Base-by-base conservation (phyloP, 2,329 filamentous ascomycete genomes). In the Cordyceps farinosa region DNA sequence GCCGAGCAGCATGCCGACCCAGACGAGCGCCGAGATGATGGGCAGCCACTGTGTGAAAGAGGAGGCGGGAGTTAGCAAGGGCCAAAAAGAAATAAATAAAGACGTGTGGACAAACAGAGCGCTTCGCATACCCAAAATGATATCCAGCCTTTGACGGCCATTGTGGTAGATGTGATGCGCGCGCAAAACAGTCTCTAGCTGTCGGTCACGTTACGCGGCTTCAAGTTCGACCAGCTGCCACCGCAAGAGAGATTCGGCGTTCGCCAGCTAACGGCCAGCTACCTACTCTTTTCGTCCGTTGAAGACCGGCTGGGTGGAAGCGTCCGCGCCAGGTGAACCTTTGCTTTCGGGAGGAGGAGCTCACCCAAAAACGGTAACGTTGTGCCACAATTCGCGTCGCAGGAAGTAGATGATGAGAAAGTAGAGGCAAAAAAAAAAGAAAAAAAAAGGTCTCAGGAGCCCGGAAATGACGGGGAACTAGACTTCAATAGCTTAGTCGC, bases 1-100 rank as follows among this genome's bases (percentile, higher is more conserved):
- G 62, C 83, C 86, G 32, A 92, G 80, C 17, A 93, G 81, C 73
- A 87, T 91, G 65, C 81, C 82, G 13, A 89, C 79, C 87, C 87
- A 90, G 67, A 85, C 78, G 63, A 84, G 70, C 67, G 86, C 84
- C 54, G 89, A 87, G 67, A 92, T 80, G 65, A 92, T 78, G 67
- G 90, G 90, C 40, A 92, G 81, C 64, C 89, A 76, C 89, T 83
- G 62, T 48, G 52, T 10, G 47, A 27, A 34, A 47, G 13, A 10
- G 22, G 13, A 15, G 44, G 59, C 48, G 52, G 17, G 30, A 47
- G 36, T 22, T 30, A 61, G 59, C 42, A 57, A 54, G 34, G 30
- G 5, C 50, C 13, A 56, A 10, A 22, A 22, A 34, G 22, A 5
- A 42, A 17, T 1, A 5, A 32, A 10, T 8, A 52, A 11, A 38